A percentile compares a stretch with the other conserved stretches of the same genome.
phyloP scores from a whole-genome alignment of 139 green algal genomes.

The Yamagishiella unicocca region DNA sequence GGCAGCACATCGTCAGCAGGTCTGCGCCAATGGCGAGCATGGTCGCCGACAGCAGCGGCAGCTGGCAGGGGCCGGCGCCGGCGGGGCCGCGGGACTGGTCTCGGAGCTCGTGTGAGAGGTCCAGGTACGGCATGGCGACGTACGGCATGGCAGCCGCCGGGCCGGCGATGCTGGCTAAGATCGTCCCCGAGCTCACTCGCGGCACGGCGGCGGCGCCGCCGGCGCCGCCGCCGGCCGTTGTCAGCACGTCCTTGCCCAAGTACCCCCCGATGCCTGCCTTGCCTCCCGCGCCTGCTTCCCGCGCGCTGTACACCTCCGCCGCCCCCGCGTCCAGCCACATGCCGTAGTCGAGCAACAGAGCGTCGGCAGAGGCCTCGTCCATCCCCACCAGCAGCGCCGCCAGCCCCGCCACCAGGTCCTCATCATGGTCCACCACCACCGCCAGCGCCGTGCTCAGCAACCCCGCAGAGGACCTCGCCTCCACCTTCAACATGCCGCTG shows the following conservation, averaged over 20 bases:
- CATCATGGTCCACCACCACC: not conserved
- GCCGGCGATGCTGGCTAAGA: not conserved
- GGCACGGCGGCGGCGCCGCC: not conserved
- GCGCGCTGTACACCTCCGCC: not conserved
- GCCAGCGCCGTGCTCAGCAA: not conserved
- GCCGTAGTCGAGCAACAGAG: conserved; percentile 21
- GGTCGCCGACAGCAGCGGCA: not conserved
- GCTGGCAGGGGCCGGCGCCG: not conserved
- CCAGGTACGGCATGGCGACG: not conserved
- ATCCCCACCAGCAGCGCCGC: not conserved
- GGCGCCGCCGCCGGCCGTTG: not conserved
- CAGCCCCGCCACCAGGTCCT: not conserved
- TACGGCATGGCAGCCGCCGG: not conserved
- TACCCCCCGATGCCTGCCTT: not conserved
- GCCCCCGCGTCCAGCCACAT: conserved; percentile 13
- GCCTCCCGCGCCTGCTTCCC: not conserved
- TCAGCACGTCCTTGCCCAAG: too few relatives aligned
- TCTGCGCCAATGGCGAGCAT: conserved; percentile 6
- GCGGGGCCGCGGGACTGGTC: not conserved
- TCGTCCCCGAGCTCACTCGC: too few relatives aligned
- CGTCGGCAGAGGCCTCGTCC: not conserved
- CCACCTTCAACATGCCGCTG: not conserved
- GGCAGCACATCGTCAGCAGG: conserved; percentile 8
- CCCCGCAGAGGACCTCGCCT: not conserved
- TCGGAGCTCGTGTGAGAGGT: not conserved